Percentiles rank a stretch among this genome's conserved stretches.
These are phyloP conservation scores for Aurinia saxatilis DNA, from an alignment of 345 rosid species.

Conservation along the genomic window DNA sequence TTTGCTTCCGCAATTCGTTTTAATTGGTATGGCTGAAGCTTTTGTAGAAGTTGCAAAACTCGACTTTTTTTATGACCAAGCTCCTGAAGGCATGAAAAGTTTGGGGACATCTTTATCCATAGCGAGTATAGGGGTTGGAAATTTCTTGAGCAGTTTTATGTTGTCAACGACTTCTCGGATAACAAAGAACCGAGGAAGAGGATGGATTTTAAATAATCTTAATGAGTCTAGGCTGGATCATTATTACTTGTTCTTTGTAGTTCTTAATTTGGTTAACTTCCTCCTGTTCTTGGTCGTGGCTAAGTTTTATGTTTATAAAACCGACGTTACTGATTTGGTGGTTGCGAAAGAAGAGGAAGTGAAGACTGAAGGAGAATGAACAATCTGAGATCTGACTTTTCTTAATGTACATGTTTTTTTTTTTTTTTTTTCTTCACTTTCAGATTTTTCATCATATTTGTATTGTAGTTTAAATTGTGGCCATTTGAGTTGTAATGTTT, in stretches of 20 bases:
- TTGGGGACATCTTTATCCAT: constrained; percentile 66
- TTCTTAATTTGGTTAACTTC: constrained; percentile 53
- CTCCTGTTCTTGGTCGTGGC: constrained; percentile 44
- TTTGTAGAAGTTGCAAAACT: constrained; percentile 73
- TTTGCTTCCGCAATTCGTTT: constrained; percentile 68
- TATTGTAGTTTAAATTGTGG: too few species aligned
- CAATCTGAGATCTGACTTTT: too few species aligned
- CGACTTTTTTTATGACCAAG: constrained; percentile 89
- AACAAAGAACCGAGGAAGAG: constrained; percentile 43
- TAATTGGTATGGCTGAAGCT: constrained; percentile 77
- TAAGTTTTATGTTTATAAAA: constrained; percentile 58
- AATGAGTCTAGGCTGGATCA: constrained; percentile 67
- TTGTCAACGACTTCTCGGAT: constrained; percentile 50
- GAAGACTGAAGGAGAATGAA: too few species aligned
- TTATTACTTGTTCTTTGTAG: constrained; percentile 59
- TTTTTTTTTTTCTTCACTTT: too few species aligned
- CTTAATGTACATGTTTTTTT: too few species aligned
- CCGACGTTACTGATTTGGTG: constrained; percentile 55
- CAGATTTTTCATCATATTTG: too few species aligned
- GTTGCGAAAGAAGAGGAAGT: constrained; percentile 22
- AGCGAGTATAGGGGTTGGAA: constrained; percentile 51
- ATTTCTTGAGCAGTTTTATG: constrained; percentile 68
- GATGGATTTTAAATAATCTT: constrained; percentile 70
- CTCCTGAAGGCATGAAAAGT: constrained; percentile 89
- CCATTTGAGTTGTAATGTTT: too few species aligned